Conservation (phyloP, 2,329 filamentous ascomycete genomes). For the Akanthomyces muscarius region DNA sequence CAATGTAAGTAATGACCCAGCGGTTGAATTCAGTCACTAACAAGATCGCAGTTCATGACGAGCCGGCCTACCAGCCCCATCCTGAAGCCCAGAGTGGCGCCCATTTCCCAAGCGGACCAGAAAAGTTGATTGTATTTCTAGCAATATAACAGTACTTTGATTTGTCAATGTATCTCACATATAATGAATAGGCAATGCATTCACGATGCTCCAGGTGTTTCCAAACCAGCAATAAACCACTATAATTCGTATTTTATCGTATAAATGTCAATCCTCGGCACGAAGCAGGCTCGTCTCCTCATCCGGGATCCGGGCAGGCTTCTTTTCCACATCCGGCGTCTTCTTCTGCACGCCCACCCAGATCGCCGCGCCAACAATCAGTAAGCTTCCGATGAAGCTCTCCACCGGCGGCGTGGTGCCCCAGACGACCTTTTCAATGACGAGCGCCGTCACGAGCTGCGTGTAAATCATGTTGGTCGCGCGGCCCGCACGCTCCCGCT, state of each 20-base stretch:
- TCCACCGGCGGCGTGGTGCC: constrained; percentile 36
- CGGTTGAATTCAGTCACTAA: not conserved
- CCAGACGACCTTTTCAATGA: constrained; percentile 41
- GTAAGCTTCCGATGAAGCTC: constrained; percentile 36
- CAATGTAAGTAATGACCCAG: constrained; percentile 61
- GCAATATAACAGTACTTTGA: not conserved
- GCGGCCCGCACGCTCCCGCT: constrained; percentile 56
- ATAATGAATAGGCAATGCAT: not conserved
- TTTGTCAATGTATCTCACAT: not conserved
- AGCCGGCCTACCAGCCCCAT: constrained; percentile 8
- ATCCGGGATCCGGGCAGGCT: constrained; percentile 22
- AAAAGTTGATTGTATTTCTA: constrained; percentile 7
- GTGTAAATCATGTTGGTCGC: constrained; percentile 32
- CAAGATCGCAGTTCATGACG: constrained; percentile 1
- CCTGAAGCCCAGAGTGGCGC: constrained; percentile 11
- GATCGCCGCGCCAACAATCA: constrained; percentile 40
- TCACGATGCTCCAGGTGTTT: not conserved
- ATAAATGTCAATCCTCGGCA: not conserved
- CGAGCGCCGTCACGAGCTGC: constrained; percentile 33
- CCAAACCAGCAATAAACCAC: not conserved
- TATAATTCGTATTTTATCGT: not conserved
- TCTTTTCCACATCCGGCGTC: constrained; percentile 24
- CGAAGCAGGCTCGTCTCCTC: constrained; percentile 34
- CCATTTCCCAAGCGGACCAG: not conserved
- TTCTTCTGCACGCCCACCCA: constrained; percentile 42